Evolutionary conservation across 2,329 filamentous ascomycete genomes (phyloP).

Genomic region (Scytalidium sp.): DNA sequence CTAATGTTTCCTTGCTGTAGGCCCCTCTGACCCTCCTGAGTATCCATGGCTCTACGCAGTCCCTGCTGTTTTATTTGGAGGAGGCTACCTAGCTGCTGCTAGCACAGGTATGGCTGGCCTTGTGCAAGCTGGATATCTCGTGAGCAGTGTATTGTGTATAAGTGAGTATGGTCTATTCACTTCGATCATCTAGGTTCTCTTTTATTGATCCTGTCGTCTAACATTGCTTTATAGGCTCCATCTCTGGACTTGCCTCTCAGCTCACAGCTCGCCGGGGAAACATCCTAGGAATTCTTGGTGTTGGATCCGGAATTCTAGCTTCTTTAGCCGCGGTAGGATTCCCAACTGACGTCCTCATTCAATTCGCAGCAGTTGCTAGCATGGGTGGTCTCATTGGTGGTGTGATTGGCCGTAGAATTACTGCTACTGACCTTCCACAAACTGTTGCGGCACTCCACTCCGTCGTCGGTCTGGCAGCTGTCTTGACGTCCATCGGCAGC

Average conservation of each 20-base stretch:
- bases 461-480: constrained; percentile 84
- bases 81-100: constrained; percentile 76
- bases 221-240: constrained; percentile 43
- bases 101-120: constrained; percentile 80
- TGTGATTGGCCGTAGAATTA: constrained; percentile 81
- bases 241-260: constrained; percentile 80
- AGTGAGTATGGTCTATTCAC: too few relatives aligned
- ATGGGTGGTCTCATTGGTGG: constrained; percentile 65
- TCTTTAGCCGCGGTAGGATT: constrained; percentile 81
- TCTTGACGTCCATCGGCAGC: constrained; percentile 83
- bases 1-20: constrained; percentile 28
- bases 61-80: constrained; percentile 73
- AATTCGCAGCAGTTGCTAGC: constrained; percentile 75
- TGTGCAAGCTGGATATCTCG: constrained; percentile 83
- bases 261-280: constrained; percentile 82
- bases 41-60: constrained; percentile 85
- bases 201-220: too few relatives aligned
- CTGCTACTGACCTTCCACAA: constrained; percentile 82
- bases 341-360: constrained; percentile 71
- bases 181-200: too few relatives aligned
- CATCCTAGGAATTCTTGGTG: constrained; percentile 81
- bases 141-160: constrained; percentile 82
- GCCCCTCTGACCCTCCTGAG: constrained; percentile 80
- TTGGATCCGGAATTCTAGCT: constrained; percentile 77
- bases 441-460: constrained; percentile 88